phyloP scores from a whole-genome alignment of 176 grass and related monocot species.

The Avena eriantha region DNA sequence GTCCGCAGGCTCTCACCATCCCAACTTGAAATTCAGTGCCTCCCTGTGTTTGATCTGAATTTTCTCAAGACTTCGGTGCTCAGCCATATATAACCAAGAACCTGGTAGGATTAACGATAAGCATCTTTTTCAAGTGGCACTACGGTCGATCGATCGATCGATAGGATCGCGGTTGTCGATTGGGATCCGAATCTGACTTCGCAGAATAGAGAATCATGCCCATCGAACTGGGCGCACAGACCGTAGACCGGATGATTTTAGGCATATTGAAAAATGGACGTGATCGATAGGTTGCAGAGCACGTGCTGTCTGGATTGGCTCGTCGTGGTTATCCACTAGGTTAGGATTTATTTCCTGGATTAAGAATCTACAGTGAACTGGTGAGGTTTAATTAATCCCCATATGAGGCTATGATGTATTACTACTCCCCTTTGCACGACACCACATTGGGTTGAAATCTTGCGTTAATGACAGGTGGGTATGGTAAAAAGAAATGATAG shows the following conservation, averaged over 20 bases:
- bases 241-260: not conserved
- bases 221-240: not conserved
- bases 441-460: not conserved
- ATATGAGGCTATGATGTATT: not conserved
- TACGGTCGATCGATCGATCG: too few relatives aligned
- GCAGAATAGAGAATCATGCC: not conserved
- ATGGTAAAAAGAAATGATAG: not conserved
- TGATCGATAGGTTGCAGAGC: conserved; percentile 12
- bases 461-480: not conserved
- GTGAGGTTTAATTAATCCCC: not conserved
- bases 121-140: not conserved
- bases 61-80: not conserved
- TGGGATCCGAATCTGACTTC: conserved; percentile 17
- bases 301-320: conserved; percentile 36
- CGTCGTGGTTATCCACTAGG: conserved; percentile 19
- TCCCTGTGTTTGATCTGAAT: conserved; percentile 1
- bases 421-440: not conserved
- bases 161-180: not conserved
- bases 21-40: not conserved
- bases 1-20: conserved; percentile 26
- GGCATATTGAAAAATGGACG: not conserved
- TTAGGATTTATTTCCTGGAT: not conserved
- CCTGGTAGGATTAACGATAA: not conserved
- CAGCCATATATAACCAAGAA: too few relatives aligned
- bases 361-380: conserved; percentile 16